phyloP scores from a whole-genome alignment of 148 eudicot genomes.

The Cornus florida region DNA sequence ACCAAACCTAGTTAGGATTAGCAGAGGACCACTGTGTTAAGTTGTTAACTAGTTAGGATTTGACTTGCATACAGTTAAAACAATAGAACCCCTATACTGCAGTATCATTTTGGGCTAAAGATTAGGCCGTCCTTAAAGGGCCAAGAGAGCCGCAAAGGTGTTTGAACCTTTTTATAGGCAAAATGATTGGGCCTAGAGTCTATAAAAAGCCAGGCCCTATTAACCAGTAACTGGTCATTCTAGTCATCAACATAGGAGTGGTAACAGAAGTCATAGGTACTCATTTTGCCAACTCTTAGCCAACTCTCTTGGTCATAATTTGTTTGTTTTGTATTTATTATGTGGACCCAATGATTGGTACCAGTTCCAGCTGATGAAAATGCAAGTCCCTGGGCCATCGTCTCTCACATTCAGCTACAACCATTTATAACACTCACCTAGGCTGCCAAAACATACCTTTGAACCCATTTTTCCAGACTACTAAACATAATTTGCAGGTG shows the following conservation, averaged over 20 bases:
- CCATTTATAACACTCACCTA: not conserved
- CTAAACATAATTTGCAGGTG: no score
- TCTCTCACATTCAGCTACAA: not conserved
- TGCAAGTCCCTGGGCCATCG: not conserved
- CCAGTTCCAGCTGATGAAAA: constrained; percentile 14
- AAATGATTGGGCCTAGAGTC: not conserved
- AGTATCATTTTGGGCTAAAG: not conserved
- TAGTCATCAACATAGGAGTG: not conserved
- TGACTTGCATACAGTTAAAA: no score
- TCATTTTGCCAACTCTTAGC: constrained; percentile 1
- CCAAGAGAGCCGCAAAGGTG: not conserved
- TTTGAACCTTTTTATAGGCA: not conserved
- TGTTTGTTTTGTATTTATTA: not conserved
- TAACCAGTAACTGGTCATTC: not conserved
- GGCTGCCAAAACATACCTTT: not conserved
- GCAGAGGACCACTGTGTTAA: no score
- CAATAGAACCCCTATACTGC: no score
- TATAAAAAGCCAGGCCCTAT: not conserved
- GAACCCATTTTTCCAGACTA: no score
- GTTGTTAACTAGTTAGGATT: not conserved
- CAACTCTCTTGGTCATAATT: no score
- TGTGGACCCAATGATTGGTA: constrained; percentile 13
- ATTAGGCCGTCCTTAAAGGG: not conserved
- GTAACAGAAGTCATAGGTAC: not conserved
- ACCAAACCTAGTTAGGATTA: not conserved